Percentiles rank a stretch among this genome's conserved stretches.
Conservation (phyloP, 164 flowering plant species). For the Vitis rotundifolia region DNA sequence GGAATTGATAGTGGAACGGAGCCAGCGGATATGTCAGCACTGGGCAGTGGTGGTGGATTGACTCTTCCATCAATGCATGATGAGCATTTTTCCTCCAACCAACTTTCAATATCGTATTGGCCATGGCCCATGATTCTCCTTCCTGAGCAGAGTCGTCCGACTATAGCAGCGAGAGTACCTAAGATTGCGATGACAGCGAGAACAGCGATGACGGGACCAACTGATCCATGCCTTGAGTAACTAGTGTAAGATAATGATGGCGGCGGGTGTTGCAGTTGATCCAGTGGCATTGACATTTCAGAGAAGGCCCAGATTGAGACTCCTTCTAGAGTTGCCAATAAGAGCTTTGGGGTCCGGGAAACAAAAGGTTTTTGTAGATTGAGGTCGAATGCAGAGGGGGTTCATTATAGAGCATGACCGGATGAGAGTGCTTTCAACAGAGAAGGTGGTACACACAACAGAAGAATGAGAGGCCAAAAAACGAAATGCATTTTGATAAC, state of each 20-base stretch:
- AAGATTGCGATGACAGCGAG: constrained; percentile 33
- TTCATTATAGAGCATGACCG: no score
- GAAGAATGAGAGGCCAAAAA: no score
- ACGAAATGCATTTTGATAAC: no score
- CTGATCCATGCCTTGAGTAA: constrained; percentile 21
- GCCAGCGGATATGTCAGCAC: background rate
- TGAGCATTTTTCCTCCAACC: constrained; percentile 43
- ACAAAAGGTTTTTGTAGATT: no score
- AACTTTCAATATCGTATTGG: constrained; percentile 38
- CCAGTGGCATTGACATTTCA: constrained; percentile 21
- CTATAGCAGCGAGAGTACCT: constrained; percentile 31
- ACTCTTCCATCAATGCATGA: constrained; percentile 48
- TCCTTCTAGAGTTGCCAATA: no score
- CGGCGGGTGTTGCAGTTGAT: constrained; percentile 7
- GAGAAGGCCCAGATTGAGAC: background rate
- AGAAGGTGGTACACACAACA: no score
- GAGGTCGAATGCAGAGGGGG: no score
- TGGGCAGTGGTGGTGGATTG: constrained; percentile 12
- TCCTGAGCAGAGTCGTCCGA: constrained; percentile 42
- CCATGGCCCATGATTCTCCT: constrained; percentile 33
- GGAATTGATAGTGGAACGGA: background rate
- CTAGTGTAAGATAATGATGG: constrained; percentile 8
- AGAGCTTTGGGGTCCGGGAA: no score
- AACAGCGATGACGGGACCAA: constrained; percentile 41
- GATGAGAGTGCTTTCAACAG: no score